Conservation (phyloP, 352 stramenopile genomes). For the Phytophthora uliginosa region DNA sequence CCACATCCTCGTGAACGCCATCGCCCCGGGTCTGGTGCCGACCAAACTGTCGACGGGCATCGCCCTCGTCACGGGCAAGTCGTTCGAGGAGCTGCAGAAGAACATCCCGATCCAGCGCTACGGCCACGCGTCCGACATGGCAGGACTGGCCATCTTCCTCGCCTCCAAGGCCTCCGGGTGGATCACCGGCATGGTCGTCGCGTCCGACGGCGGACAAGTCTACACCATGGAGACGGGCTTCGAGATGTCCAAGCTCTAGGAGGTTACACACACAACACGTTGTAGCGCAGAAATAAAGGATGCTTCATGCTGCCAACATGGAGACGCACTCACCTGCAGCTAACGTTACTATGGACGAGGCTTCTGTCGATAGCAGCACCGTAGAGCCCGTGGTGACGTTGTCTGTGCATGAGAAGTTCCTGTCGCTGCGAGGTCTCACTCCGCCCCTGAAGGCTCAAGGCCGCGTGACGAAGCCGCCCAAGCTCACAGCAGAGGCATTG, state of each 20-base stretch:
- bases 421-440: constrained; percentile 18
- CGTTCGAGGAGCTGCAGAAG: constrained; percentile 69
- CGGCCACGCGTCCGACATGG: constrained; percentile 94
- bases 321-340: background rate
- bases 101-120: constrained; percentile 85
- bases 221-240: constrained; percentile 50
- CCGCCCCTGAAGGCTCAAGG: constrained; percentile 1
- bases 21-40: constrained; percentile 94
- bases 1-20: constrained; percentile 96
- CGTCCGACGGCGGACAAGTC: constrained; percentile 92
- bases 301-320: background rate
- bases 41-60: constrained; percentile 93
- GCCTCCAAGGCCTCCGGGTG: constrained; percentile 90
- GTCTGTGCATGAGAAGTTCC: constrained; percentile 29
- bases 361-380: background rate
- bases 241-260: constrained; percentile 47
- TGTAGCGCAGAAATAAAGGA: background rate
- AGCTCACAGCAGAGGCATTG: constrained; percentile 18
- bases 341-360: background rate
- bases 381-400: constrained; percentile 11
- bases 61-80: constrained; percentile 44
- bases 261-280: background rate
- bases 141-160: constrained; percentile 94
- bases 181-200: constrained; percentile 94
- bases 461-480: constrained; percentile 3